Conservation (phyloP, 371 early-diverging fungal genomes). For the Lichtheimia ornata region DNA sequence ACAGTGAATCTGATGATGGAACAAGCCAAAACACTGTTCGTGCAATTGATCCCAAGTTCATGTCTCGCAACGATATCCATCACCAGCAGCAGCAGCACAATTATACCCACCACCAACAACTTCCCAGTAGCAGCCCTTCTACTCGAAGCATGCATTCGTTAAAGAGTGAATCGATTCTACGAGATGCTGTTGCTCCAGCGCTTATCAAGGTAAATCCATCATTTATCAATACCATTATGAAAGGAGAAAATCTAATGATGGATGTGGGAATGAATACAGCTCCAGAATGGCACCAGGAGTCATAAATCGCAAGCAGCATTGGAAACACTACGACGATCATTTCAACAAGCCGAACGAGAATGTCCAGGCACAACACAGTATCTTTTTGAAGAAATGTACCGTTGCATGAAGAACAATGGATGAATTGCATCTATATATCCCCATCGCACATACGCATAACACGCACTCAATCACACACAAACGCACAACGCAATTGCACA, state of each 20-base stretch:
- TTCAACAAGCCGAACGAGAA: slow-evolving; percentile 63
- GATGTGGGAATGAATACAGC: slow-evolving; percentile 25
- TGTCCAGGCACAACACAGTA: slow-evolving; percentile 60
- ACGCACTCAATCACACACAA: background rate
- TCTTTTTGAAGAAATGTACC: slow-evolving; percentile 53
- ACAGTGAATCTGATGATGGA: slow-evolving; percentile 21
- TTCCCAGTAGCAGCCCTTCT: slow-evolving; percentile 28
- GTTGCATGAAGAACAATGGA: slow-evolving; percentile 12
- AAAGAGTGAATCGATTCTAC: slow-evolving; percentile 31
- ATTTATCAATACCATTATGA: background rate
- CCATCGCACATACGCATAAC: background rate
- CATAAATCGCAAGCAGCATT: slow-evolving; percentile 57
- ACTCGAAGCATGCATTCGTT: slow-evolving; percentile 34
- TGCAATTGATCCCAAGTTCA: slow-evolving; percentile 22
- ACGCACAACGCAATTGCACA: background rate
- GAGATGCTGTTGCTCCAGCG: slow-evolving; percentile 35
- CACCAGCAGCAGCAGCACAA: slow-evolving; percentile 16
- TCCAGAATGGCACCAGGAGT: slow-evolving; percentile 45
- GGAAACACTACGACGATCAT: slow-evolving; percentile 58
- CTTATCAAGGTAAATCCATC: slow-evolving; percentile 31
- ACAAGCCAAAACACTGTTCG: slow-evolving; percentile 40
- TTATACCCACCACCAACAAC: slow-evolving; percentile 21
- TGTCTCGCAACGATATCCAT: slow-evolving; percentile 12
- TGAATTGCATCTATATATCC: background rate
- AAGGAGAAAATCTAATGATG: background rate